Evolutionary conservation across 1,139 yeast genomes (phyloP).

Genomic region (Taphrina pruni): DNA sequence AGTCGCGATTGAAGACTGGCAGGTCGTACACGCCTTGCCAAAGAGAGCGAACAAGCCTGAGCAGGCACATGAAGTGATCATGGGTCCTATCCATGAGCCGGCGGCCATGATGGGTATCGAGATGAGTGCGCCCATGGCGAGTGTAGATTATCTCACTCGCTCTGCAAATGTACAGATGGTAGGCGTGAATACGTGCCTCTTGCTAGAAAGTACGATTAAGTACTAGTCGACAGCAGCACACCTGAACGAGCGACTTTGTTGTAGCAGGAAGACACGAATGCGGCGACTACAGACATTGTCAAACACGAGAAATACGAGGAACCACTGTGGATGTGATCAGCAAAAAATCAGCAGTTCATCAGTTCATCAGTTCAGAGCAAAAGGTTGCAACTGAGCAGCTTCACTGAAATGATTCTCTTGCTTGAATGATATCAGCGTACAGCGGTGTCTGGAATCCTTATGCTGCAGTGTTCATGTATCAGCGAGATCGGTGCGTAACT

Average conservation of each 20-base stretch:
- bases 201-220: no score
- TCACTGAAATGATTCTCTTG: neutral
- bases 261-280: neutral
- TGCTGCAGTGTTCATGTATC: no score
- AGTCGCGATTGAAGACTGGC: constrained; percentile 75
- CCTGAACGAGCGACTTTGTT: neutral
- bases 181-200: no score
- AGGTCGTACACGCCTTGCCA: constrained; percentile 54
- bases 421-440: no score
- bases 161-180: no score
- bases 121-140: constrained; percentile 34
- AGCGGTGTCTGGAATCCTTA: no score
- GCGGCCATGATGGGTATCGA: constrained; percentile 38
- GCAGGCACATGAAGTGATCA: constrained; percentile 39
- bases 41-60: constrained; percentile 35
- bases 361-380: neutral
- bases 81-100: constrained; percentile 38
- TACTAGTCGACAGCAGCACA: no score
- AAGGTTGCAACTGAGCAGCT: neutral
- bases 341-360: neutral
- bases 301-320: no score
- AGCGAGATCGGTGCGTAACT: no score
- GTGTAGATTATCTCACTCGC: neutral
- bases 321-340: neutral
- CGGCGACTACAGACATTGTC: neutral